These are phyloP conservation scores for Lathyrus tuberosus DNA, from an alignment of 306 rosid species.

Conservation along the genomic window DNA sequence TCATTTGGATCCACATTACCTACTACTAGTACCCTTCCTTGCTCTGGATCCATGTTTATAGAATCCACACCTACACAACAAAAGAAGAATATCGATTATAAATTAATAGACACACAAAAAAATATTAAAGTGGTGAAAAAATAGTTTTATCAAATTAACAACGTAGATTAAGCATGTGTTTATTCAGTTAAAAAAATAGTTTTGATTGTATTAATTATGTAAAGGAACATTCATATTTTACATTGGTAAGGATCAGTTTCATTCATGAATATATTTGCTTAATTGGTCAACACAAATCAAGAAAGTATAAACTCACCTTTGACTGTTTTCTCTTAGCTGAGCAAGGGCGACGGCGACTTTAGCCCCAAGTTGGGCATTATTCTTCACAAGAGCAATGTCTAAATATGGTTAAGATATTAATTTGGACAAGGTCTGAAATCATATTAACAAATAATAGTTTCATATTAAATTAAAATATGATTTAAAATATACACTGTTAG, in stretches of 20 bases:
- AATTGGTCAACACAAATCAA: background rate
- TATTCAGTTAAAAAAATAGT: too few species aligned
- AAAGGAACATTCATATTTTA: constrained; percentile 20
- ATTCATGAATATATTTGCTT: background rate
- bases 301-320: constrained; percentile 38
- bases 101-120: too few species aligned
- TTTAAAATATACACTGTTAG: background rate
- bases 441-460: constrained; percentile 3
- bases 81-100: too few species aligned
- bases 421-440: constrained; percentile 19
- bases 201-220: too few species aligned
- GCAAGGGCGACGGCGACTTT: constrained; percentile 74
- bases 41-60: constrained; percentile 54
- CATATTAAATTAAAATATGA: background rate
- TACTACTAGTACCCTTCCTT: constrained; percentile 61
- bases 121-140: too few species aligned
- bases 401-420: constrained; percentile 51
- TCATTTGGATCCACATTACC: constrained; percentile 56
- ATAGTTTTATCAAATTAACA: too few species aligned
- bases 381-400: constrained; percentile 98
- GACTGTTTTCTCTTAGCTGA: constrained; percentile 46
- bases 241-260: constrained; percentile 15
- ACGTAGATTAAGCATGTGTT: too few species aligned
- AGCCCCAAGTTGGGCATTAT: constrained; percentile 82
- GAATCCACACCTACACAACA: constrained; percentile 54